Base-by-base conservation (phyloP, 805 yeast genomes). In the Myxozyma neotropica region DNA sequence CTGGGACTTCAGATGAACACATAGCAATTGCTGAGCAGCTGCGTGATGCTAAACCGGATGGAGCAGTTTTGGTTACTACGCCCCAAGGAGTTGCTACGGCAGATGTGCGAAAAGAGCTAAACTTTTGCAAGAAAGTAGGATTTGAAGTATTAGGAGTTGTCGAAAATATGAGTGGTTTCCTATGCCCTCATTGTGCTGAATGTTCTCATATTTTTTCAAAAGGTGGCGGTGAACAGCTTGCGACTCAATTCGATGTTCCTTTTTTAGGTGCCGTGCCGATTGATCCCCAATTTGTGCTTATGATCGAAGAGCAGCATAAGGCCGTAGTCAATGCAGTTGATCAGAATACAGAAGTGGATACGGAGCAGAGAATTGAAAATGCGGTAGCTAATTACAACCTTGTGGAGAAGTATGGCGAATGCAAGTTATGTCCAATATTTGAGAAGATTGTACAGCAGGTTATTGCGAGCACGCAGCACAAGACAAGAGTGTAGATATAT, bases 1-100 rank as follows among this genome's bases (percentile, higher is more conserved):
- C 99, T 0, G 99, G 99, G 0, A 94, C 99, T 0, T 88, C 96
- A 0, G 99, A 94, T 73, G 99, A 94, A 72, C 99, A 94, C 72
- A 94, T 94, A 39, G 91, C 97, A 3, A 87, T 95, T 39, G 97
- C 97, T 4, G 98, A 94, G 70, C 96, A 91, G 72, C 78, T 94
- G 42, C 71, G 70, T 35, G 75, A 78, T 65, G 84, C 85, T 0
- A 79, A 80, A 27, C 90, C 93, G 1, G 96, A 90, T 68, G 98
- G 98, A 0, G 97, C 97, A 0, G 85, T 94, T 0, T 82, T 94
- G 1, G 99, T 94, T 5, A 94, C 99, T 0, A 94, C 99, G 0
- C 99, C 99, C 0, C 99, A 94, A 70, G 82, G 83, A 64, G 93
- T 94, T 4, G 91, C 97, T 3, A 84, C 94, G 3, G 92, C 94